Percentiles rank a stretch among this genome's conserved stretches.
Evolutionary conservation across 176 grass and related monocot genomes (phyloP).

Genomic region (Carex scoparia): DNA sequence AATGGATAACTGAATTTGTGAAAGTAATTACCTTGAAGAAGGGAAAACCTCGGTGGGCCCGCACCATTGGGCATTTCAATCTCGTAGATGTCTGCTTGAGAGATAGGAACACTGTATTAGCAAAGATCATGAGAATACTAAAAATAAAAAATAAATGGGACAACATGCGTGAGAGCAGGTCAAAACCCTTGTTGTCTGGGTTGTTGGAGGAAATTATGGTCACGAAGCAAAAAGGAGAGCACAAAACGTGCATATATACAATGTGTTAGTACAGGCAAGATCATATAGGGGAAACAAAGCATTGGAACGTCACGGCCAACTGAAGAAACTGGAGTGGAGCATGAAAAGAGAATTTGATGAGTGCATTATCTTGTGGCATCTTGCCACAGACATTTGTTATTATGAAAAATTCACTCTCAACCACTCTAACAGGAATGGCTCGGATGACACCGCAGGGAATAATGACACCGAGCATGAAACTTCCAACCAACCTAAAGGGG

Average conservation of each 20-base stretch:
- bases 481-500: neutral
- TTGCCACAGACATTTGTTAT: slow-evolving; percentile 15
- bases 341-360: neutral
- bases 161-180: neutral
- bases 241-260: neutral
- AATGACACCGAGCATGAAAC: neutral
- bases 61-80: slow-evolving; percentile 34
- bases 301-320: neutral
- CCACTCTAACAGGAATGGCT: too few species aligned
- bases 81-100: slow-evolving; percentile 21
- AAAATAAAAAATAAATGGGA: neutral
- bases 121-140: neutral
- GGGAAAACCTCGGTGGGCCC: slow-evolving; percentile 25
- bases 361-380: neutral
- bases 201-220: slow-evolving; percentile 19
- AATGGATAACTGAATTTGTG: neutral
- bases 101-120: neutral
- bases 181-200: neutral
- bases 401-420: neutral
- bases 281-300: neutral
- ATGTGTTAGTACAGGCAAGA: neutral
- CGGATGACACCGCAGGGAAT: too few species aligned
- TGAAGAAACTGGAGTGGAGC: neutral
- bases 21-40: neutral
- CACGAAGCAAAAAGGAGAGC: neutral